phyloP scores from a whole-genome alignment of 345 rosid genomes.

The Gossypium rotundifolium region DNA sequence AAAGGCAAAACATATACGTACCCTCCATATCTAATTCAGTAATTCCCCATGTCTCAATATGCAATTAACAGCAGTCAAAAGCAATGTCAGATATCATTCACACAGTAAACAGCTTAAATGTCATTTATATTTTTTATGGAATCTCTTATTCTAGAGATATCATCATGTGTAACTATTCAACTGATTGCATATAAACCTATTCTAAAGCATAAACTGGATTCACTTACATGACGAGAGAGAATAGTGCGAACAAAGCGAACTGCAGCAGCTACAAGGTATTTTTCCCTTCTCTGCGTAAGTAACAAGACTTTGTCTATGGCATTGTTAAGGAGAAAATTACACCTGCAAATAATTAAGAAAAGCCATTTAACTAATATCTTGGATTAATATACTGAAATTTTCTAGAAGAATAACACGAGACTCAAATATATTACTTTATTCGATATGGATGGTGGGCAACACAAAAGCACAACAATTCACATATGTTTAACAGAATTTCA shows the following conservation, averaged over 20 bases:
- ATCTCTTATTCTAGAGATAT: background rate
- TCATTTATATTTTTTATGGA: background rate
- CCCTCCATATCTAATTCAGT: background rate
- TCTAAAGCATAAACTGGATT: conserved; percentile 11
- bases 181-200: background rate
- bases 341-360: conserved; percentile 48
- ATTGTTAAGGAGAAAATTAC: conserved; percentile 78
- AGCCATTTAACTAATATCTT: conserved; percentile 11
- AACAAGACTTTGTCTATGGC: conserved; percentile 76
- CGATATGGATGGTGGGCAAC: conserved; percentile 87
- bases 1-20: background rate
- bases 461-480: conserved; percentile 94
- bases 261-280: conserved; percentile 86
- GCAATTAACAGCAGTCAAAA: background rate
- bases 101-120: background rate
- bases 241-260: conserved; percentile 90
- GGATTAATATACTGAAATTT: background rate
- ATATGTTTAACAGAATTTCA: conserved; percentile 80
- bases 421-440: conserved; percentile 60
- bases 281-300: conserved; percentile 82
- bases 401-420: conserved; percentile 1
- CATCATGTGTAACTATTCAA: background rate
- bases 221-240: conserved; percentile 75
- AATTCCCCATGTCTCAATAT: background rate
- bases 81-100: background rate